A percentile compares a stretch with the other conserved stretches of the same genome.
Evolutionary conservation across 495 filamentous ascomycete genomes (phyloP).

Genomic region (Daldinia childiae): DNA sequence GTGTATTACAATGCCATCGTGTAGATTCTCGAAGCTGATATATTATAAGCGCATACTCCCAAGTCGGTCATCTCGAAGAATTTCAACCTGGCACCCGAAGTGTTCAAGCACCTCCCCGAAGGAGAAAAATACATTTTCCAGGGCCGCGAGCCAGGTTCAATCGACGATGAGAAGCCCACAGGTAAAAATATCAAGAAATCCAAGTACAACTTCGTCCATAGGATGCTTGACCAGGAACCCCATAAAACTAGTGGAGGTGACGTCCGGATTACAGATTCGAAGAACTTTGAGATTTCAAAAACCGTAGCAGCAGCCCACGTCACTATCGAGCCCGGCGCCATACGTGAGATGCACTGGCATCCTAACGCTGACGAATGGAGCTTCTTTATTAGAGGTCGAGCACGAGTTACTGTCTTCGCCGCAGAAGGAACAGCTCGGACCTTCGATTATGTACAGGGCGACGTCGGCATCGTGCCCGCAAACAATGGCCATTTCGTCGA

Average conservation of each 20-base stretch:
- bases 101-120: conserved; percentile 66
- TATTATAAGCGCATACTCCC: conserved; percentile 64
- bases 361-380: conserved; percentile 67
- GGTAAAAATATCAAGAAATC: conserved; percentile 65
- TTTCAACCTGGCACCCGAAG: conserved; percentile 67
- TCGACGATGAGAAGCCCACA: conserved; percentile 54
- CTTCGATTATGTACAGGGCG: conserved; percentile 60
- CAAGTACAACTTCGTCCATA: conserved; percentile 68
- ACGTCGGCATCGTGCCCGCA: conserved; percentile 68
- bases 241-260: conserved; percentile 63
- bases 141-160: conserved; percentile 61
- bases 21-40: conserved; percentile 16
- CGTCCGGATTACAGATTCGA: conserved; percentile 71
- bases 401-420: conserved; percentile 62
- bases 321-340: conserved; percentile 63
- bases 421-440: conserved; percentile 59
- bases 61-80: conserved; percentile 71
- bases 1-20: conserved; percentile 19
- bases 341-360: conserved; percentile 71
- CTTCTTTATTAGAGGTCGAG: conserved; percentile 62
- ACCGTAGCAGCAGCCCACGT: conserved; percentile 72
- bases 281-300: conserved; percentile 71
- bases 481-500: conserved; percentile 72
- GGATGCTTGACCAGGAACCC: conserved; percentile 67
- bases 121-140: conserved; percentile 77